Conservation (phyloP, 2,329 filamentous ascomycete genomes). For the Aspergillus candidus region DNA sequence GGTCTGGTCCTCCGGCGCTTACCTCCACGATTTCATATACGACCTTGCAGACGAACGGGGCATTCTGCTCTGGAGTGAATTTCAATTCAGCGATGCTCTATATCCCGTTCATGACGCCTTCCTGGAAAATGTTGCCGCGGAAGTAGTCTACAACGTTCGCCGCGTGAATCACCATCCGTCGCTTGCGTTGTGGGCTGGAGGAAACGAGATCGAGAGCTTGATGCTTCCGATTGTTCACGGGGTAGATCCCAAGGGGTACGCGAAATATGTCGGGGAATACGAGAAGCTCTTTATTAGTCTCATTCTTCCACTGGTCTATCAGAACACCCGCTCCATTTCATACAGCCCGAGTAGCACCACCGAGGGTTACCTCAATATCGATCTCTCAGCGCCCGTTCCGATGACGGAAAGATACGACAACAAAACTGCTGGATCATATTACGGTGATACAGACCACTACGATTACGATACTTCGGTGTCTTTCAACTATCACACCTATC, state of each 20-base stretch:
- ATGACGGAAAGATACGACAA: conserved; percentile 55
- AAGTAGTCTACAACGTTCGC: conserved; percentile 57
- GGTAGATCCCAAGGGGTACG: conserved; percentile 41
- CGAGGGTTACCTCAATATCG: conserved; percentile 52
- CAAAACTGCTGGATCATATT: conserved; percentile 46
- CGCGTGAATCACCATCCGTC: conserved; percentile 56
- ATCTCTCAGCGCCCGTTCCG: conserved; percentile 48
- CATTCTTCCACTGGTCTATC: conserved; percentile 52
- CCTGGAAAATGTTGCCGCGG: conserved; percentile 50
- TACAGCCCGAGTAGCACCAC: conserved; percentile 57
- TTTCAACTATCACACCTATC: conserved; percentile 52
- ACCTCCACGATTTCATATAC: conserved; percentile 57
- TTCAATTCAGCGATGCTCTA: conserved; percentile 56
- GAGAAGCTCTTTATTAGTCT: conserved; percentile 53
- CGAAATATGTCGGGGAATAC: conserved; percentile 47
- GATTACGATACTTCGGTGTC: conserved; percentile 50
- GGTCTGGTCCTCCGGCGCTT: conserved; percentile 57
- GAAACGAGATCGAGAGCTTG: conserved; percentile 56
- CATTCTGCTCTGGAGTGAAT: conserved; percentile 58
- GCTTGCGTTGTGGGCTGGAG: conserved; percentile 49
- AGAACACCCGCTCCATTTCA: conserved; percentile 54
- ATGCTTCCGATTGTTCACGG: conserved; percentile 42
- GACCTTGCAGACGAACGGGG: conserved; percentile 58
- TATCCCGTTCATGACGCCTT: conserved; percentile 53
- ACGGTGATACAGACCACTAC: conserved; percentile 58